Conservation (phyloP, 495 filamentous ascomycete species). For the Ascodesmis nigricans region DNA sequence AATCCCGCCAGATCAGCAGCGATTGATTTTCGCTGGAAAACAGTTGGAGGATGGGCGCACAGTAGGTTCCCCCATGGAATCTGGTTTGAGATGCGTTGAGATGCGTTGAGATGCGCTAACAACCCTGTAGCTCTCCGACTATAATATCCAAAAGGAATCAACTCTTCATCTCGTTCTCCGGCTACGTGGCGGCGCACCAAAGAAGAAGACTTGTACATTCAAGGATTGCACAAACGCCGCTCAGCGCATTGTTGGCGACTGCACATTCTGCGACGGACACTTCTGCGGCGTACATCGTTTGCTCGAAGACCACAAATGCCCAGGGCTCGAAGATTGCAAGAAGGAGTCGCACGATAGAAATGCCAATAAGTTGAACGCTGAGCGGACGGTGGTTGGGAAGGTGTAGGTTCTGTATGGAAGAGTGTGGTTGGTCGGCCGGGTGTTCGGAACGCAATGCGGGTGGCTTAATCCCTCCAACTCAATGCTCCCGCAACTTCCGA, state of each 20-base stretch:
- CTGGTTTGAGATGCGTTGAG: background rate
- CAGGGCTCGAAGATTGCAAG: constrained; percentile 91
- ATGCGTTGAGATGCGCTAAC: background rate
- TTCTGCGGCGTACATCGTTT: constrained; percentile 88
- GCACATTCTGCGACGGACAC: constrained; percentile 78
- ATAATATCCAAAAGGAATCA: constrained; percentile 88
- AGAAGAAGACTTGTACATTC: constrained; percentile 70
- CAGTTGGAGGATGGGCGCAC: constrained; percentile 70
- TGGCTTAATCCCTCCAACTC: too few relatives aligned
- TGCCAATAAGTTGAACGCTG: constrained; percentile 68
- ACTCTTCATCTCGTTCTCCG: constrained; percentile 74
- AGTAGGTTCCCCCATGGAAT: constrained; percentile 8
- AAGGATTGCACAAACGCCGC: constrained; percentile 70
- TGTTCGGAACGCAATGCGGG: too few relatives aligned
- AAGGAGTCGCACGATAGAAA: constrained; percentile 85
- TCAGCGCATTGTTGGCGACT: constrained; percentile 86
- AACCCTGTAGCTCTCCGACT: constrained; percentile 51
- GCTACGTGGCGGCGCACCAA: constrained; percentile 61
- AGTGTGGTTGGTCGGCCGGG: too few relatives aligned
- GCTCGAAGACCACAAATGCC: constrained; percentile 81
- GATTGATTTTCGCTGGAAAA: constrained; percentile 79
- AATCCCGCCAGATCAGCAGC: constrained; percentile 74
- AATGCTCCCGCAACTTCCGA: too few relatives aligned
- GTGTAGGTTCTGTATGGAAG: too few relatives aligned
- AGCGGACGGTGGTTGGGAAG: constrained; percentile 39